Base-by-base conservation (phyloP, 192 early-diverging fungal genomes). In the Podila minutissima region DNA sequence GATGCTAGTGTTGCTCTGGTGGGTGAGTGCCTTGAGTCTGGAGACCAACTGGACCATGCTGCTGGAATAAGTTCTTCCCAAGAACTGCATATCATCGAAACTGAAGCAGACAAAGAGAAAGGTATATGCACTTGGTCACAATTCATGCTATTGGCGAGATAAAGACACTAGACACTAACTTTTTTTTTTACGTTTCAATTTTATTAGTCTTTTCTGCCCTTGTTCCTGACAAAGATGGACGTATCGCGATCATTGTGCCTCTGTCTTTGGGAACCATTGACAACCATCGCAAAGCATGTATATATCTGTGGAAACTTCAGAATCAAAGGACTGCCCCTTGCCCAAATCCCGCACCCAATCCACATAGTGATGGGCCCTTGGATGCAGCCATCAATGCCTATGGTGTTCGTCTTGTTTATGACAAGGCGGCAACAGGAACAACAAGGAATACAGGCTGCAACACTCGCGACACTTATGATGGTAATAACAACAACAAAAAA, bases 311-410 rank as follows among this genome's bases (percentile, higher is more conserved):
- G 72, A 32, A 29, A 48, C 53, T 53, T 8, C 72, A 74, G 32
- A 17, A 20, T 1, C n/a, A 41, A 59, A 20, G 50, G 29, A 46
- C 51, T 5, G 62, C 62, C 1, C 3, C 62, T 2, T 64, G 24
- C 29, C 74, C 74, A 5, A 75, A 59, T 49, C 60, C 55, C 15
- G 74, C 61, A 41, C 46, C 67, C 4, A 64, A 75, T 38, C 67
- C 74, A 10, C 66, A 63, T n/a, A 22, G 50, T 2, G 74, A 75
- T 59, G 29, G 29, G 33, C 38, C 29, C 0, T 26, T 75, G 62
- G 50, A 35, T 5, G 41, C 28, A 12, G 67, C 74, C 67, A 60
- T 64, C 31, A 59, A 65, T 1, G 20, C 55, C 0, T 75, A 75
- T 24, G 67, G 55, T 12, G 46, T 50, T 22, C n/a, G 19, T 15